These are phyloP conservation scores for Chloranthus sessilifolius DNA, from an alignment of 164 flowering plant species.

Conservation along the genomic window DNA sequence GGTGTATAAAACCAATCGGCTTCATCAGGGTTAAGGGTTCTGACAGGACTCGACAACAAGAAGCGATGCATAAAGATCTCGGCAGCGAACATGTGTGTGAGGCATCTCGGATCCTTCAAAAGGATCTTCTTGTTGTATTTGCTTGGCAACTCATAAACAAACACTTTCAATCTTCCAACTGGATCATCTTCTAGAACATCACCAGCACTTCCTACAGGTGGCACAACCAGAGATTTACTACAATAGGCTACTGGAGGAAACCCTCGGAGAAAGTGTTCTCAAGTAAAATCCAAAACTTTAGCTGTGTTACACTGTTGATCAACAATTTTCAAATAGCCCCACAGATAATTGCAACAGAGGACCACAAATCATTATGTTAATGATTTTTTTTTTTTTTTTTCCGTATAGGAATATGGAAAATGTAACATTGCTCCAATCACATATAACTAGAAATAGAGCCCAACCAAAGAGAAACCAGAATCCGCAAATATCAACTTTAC, in stretches of 20 bases:
- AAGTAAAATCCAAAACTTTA: background rate
- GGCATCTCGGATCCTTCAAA: slow-evolving; percentile 88
- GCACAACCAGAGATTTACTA: slow-evolving; percentile 4
- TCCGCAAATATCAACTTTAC: too few relatives aligned
- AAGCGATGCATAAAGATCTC: slow-evolving; percentile 96
- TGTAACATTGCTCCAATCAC: too few relatives aligned
- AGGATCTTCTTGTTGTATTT: slow-evolving; percentile 90
- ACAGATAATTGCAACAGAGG: too few relatives aligned
- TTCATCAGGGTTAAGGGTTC: slow-evolving; percentile 90
- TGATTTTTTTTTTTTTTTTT: too few relatives aligned
- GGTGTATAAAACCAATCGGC: slow-evolving; percentile 99
- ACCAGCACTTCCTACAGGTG: slow-evolving; percentile 83
- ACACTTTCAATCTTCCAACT: slow-evolving; percentile 91
- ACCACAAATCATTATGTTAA: too few relatives aligned
- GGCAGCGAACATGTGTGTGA: slow-evolving; percentile 96
- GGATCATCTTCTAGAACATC: slow-evolving; percentile 99
- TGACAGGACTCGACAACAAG: slow-evolving; percentile 82
- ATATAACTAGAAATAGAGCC: too few relatives aligned
- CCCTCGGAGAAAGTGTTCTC: too few relatives aligned
- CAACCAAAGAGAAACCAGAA: too few relatives aligned
- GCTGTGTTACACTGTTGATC: background rate
- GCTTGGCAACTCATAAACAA: slow-evolving; percentile 95
- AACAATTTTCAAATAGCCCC: too few relatives aligned
- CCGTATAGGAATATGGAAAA: too few relatives aligned
- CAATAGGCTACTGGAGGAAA: too few relatives aligned